These are phyloP conservation scores for Curvularia verruculosa DNA, from an alignment of 2,329 filamentous ascomycete species.

Conservation along the genomic window DNA sequence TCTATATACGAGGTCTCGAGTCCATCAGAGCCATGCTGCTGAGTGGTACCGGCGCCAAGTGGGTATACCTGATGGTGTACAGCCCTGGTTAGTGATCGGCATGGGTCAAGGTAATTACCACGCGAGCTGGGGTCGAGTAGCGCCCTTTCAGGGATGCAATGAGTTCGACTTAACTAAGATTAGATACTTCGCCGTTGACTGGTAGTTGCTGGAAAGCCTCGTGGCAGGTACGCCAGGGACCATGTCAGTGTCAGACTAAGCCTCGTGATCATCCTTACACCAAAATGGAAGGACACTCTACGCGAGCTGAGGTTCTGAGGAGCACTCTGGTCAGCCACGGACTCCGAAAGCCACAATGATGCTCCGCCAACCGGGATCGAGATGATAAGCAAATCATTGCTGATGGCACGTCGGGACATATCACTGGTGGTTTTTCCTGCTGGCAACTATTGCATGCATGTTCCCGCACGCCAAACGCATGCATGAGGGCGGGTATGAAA, in stretches of 20 bases:
- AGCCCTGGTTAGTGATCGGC: slow-evolving; percentile 5
- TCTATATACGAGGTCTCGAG: slow-evolving; percentile 6
- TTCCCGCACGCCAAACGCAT: slow-evolving; percentile 3
- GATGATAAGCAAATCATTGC: not conserved
- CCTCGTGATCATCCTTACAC: not conserved
- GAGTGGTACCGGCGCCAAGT: slow-evolving; percentile 2
- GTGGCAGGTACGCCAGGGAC: slow-evolving; percentile 3
- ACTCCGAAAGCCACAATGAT: not conserved
- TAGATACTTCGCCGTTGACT: slow-evolving; percentile 12
- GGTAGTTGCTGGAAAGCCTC: not conserved
- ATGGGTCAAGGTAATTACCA: not conserved
- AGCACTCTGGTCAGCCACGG: not conserved
- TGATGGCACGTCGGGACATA: not conserved
- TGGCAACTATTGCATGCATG: slow-evolving; percentile 9
- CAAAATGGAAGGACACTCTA: not conserved
- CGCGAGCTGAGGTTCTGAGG: not conserved
- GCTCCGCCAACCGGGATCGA: not conserved
- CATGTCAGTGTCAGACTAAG: slow-evolving; percentile 1
- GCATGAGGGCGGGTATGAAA: slow-evolving; percentile 4
- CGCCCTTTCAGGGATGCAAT: not conserved
- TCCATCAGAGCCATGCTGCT: not conserved
- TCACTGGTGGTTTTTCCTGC: slow-evolving; percentile 2
- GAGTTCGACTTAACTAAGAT: slow-evolving; percentile 10
- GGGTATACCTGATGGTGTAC: not conserved
- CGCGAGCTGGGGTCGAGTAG: slow-evolving; percentile 3